A percentile compares a stretch with the other conserved stretches of the same genome.
Evolutionary conservation across 176 grass and related monocot species (phyloP).

Genomic region (Paspalum notatum): DNA sequence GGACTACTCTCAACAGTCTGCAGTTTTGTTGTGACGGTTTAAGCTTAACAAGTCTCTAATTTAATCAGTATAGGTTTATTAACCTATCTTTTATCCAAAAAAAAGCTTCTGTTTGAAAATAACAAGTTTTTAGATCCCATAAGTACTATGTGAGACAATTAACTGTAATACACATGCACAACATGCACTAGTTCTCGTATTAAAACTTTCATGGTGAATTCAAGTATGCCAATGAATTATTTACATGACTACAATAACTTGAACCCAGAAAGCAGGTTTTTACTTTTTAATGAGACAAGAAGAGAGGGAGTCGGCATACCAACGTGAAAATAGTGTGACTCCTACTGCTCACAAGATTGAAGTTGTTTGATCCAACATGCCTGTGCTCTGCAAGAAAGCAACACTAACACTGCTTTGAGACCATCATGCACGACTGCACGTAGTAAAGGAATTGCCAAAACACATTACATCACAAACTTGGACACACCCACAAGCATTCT

Average conservation of each 20-base stretch:
- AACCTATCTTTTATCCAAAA: conserved; percentile 37
- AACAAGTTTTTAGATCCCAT: conserved; percentile 19
- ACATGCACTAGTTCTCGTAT: not conserved
- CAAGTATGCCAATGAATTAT: not conserved
- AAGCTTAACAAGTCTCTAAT: conserved; percentile 34
- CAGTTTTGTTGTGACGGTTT: conserved; percentile 37
- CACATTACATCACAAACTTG: conserved; percentile 5
- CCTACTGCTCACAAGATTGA: conserved; percentile 95
- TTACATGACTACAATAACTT: not conserved
- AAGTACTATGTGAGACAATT: conserved; percentile 24
- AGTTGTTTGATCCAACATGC: conserved; percentile 99
- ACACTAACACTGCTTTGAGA: conserved; percentile 34
- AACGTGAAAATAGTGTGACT: conserved; percentile 99
- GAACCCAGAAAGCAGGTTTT: not conserved
- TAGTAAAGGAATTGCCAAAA: conserved; percentile 24
- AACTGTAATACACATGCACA: conserved; percentile 8
- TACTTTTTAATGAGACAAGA: not conserved
- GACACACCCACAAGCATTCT: conserved; percentile 1
- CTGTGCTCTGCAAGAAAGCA: conserved; percentile 79
- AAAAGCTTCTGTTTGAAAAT: conserved; percentile 28
- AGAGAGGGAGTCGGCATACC: conserved; percentile 45
- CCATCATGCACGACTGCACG: not conserved
- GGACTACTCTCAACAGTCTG: conserved; percentile 95
- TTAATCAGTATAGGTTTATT: conserved; percentile 14
- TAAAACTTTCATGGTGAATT: not conserved